phyloP scores from a whole-genome alignment of 2,329 filamentous ascomycete genomes.

The Talaromyces sp. region DNA sequence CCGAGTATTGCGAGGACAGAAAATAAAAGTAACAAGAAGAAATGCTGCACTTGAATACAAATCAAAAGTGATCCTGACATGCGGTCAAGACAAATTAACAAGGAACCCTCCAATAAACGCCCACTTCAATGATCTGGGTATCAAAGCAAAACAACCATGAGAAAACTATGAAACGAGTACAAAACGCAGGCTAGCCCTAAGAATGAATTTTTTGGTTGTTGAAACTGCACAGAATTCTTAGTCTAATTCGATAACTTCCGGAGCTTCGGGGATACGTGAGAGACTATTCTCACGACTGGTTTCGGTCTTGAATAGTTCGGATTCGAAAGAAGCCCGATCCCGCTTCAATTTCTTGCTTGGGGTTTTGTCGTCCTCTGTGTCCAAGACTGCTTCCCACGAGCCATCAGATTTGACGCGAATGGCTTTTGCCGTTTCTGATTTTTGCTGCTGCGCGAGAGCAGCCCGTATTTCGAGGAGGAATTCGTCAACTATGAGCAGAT shows the following conservation, averaged over 20 bases:
- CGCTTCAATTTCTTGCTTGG: constrained; percentile 14
- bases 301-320: constrained; percentile 15
- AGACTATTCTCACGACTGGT: not conserved
- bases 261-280: constrained; percentile 1
- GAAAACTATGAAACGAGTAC: not conserved
- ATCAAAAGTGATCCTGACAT: not conserved
- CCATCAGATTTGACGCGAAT: constrained; percentile 62
- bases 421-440: constrained; percentile 49
- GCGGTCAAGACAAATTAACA: not conserved
- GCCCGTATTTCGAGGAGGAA: constrained; percentile 63
- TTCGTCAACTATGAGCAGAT: constrained; percentile 63
- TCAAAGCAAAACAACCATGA: not conserved
- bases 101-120: not conserved
- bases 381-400: constrained; percentile 54
- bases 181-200: not conserved
- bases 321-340: constrained; percentile 13
- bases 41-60: constrained; percentile 1
- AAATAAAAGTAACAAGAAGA: not conserved
- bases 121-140: constrained; percentile 5
- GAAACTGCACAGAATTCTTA: constrained; percentile 2
- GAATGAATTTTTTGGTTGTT: not conserved
- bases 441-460: constrained; percentile 46
- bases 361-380: constrained; percentile 17
- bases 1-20: not conserved
- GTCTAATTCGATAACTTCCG: constrained; percentile 20